Conservation (phyloP, 2,329 filamentous ascomycete genomes). For the Claviceps digitariae region DNA sequence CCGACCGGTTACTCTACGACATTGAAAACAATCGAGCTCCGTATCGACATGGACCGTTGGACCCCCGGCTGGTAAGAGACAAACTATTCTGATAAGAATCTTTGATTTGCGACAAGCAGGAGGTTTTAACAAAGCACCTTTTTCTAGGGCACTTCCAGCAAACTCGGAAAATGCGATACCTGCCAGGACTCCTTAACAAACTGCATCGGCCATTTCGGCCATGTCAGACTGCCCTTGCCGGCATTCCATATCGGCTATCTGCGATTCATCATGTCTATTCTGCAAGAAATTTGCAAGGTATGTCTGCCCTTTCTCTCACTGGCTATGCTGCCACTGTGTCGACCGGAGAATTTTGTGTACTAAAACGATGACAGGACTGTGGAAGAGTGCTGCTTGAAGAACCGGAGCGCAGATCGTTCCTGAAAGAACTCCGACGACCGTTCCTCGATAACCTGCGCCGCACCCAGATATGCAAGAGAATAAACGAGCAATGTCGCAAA, state of each 20-base stretch:
- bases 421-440: constrained; percentile 69
- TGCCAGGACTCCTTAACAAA: constrained; percentile 69
- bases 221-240: constrained; percentile 79
- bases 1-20: constrained; percentile 88
- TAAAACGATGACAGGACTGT: constrained; percentile 37
- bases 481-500: constrained; percentile 84
- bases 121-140: background rate
- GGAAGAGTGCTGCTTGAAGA: constrained; percentile 73
- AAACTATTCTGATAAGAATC: background rate
- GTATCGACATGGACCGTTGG: constrained; percentile 73
- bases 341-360: background rate
- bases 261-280: constrained; percentile 78
- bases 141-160: constrained; percentile 64
- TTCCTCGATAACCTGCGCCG: constrained; percentile 78
- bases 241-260: constrained; percentile 95
- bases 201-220: constrained; percentile 92
- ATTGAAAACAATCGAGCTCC: constrained; percentile 65
- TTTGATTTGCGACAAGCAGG: background rate
- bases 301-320: background rate
- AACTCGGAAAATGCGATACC: constrained; percentile 65
- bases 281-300: constrained; percentile 89
- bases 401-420: constrained; percentile 58
- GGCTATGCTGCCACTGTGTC: background rate
- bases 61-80: constrained; percentile 53
- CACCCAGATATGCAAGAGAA: constrained; percentile 71